Base-by-base conservation (phyloP, 768 basidiomycete genomes). In the Naematelia encephala region DNA sequence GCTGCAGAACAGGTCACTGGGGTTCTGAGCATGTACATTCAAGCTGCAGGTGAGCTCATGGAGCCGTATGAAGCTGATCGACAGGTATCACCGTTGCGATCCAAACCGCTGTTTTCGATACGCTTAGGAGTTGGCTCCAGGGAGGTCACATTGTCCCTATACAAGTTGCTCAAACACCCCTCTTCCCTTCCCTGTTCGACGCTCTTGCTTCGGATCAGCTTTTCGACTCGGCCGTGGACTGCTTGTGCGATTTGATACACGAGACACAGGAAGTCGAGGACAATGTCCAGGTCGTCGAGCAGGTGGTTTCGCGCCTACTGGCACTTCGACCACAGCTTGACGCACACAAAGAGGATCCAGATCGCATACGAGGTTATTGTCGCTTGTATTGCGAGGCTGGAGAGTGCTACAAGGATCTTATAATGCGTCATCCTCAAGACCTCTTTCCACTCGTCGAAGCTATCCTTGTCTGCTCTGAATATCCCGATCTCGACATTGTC, bases 181-280 rank as follows among this genome's bases (percentile, higher is more conserved):
- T 98, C 26, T 89, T 98, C 72, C 79, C 82, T 19, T 88, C 84
- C 73, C 82, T 87, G 22, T 98, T 98, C 72, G 85, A 88, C 52
- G 90, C 93, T 2, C 82, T 98, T 27, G 81, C 81, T 2, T 87
- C 86, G 2, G 89, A 93, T 16, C 84, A 85, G 45, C 82, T 98
- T n/a, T 98, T 98, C 73, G 96, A 99, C 68, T 77, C 87, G 5
- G 93, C 91, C 1, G 90, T 93, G 39, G 89, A 96, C 60, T 87
- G 90, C 30, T 82, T 98, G 59, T 93, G 90, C 76, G 91, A 96
- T 74, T 79, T 97, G 68, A 91, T 98, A 54, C 96, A 98, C 77
- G 96, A 99, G 77, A 98, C 96, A 0, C 93, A 97, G 78, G 96
- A 99, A 77, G 83, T 96, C 27, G 88, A 94, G 60, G 94, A 97